A percentile compares a stretch with the other conserved stretches of the same genome.
Evolutionary conservation across 1,284 basidiomycete species (phyloP).

Genomic region (Heterobasidion parviporum): DNA sequence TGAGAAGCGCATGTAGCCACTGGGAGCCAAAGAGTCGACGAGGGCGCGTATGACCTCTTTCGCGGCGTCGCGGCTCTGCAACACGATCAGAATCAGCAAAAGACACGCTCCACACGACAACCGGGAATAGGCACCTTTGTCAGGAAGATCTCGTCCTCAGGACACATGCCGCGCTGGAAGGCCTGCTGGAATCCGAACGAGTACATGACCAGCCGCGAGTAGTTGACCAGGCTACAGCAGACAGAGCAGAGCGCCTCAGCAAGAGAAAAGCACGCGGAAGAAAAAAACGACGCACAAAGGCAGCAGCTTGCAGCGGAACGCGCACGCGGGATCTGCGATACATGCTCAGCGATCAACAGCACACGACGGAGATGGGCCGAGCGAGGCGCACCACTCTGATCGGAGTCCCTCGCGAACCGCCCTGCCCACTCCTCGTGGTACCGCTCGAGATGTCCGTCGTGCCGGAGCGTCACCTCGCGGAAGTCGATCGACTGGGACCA

Average conservation of each 20-base stretch:
- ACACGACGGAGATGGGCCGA: background rate
- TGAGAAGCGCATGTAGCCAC: conserved; percentile 73
- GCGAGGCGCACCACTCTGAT: conserved; percentile 35
- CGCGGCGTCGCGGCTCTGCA: conserved; percentile 64
- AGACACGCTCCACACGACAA: background rate
- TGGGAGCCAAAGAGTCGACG: conserved; percentile 58
- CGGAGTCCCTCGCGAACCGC: conserved; percentile 48
- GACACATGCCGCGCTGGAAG: conserved; percentile 58
- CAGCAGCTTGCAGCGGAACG: conserved; percentile 59
- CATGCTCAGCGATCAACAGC: background rate
- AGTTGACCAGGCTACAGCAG: conserved; percentile 51
- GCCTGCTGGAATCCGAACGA: conserved; percentile 82
- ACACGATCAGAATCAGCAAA: conserved; percentile 6
- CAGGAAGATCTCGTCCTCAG: conserved; percentile 58
- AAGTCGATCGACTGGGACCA: conserved; percentile 52
- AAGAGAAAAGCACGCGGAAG: conserved; percentile 11
- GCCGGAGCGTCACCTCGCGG: conserved; percentile 46
- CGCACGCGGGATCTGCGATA: conserved; percentile 43
- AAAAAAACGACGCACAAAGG: conserved; percentile 52
- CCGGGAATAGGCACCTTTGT: conserved; percentile 39
- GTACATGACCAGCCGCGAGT: conserved; percentile 78
- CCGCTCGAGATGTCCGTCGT: conserved; percentile 47
- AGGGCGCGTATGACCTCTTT: conserved; percentile 59
- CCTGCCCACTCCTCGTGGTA: conserved; percentile 60
- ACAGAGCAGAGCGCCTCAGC: background rate